Evolutionary conservation across 2,329 filamentous ascomycete species (phyloP).

Genomic region (Trichoderma sp.): DNA sequence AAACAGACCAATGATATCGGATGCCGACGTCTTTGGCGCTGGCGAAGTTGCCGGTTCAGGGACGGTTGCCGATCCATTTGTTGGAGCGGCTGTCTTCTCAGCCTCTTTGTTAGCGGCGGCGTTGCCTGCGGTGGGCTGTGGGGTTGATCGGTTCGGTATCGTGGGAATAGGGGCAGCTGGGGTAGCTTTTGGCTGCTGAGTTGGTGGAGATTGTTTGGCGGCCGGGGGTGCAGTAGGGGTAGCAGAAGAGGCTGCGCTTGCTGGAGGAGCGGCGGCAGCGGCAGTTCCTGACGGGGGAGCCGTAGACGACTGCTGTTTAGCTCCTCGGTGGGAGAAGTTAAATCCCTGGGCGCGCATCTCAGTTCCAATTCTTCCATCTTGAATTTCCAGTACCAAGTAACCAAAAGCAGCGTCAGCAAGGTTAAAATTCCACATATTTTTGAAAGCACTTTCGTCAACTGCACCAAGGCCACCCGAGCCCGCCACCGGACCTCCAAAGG

Average conservation of each 20-base stretch:
- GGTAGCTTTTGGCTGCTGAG: constrained; percentile 49
- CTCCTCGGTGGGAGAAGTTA: constrained; percentile 95
- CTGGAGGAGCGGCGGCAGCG: background rate
- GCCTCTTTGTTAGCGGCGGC: constrained; percentile 55
- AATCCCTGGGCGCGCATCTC: constrained; percentile 99
- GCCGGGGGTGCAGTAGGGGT: constrained; percentile 41
- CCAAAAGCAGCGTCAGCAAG: constrained; percentile 96
- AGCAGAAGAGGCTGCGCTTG: constrained; percentile 34
- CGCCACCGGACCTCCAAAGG: constrained; percentile 84
- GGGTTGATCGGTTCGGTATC: constrained; percentile 49
- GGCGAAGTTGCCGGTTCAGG: constrained; percentile 60
- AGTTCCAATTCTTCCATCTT: constrained; percentile 92
- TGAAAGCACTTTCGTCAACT: constrained; percentile 98
- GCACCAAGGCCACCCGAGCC: constrained; percentile 77
- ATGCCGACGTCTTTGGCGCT: constrained; percentile 60
- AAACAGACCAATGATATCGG: constrained; percentile 83
- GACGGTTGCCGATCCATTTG: constrained; percentile 58
- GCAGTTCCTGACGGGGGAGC: constrained; percentile 33
- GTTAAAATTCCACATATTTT: constrained; percentile 99
- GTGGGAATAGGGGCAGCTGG: constrained; percentile 43
- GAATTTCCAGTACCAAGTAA: constrained; percentile 91
- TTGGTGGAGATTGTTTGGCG: constrained; percentile 45
- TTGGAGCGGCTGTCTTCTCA: constrained; percentile 57
- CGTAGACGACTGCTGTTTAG: constrained; percentile 67
- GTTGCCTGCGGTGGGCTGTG: constrained; percentile 53